These are phyloP conservation scores for Cicer chorassanicum DNA, from an alignment of 306 rosid genomes.

Conservation along the genomic window DNA sequence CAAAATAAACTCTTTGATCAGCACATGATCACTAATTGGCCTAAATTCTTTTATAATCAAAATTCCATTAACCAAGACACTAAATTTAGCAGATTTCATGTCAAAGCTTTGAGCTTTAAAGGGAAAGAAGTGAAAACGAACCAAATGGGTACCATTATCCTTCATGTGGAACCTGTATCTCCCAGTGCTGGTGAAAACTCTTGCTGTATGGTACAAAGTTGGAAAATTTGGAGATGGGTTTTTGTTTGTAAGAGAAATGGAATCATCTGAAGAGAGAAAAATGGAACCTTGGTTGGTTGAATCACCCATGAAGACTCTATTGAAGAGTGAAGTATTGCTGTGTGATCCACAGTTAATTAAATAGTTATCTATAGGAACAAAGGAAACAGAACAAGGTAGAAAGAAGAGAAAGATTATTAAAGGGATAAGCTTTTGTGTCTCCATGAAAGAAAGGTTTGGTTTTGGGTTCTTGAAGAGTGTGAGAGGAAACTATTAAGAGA, in stretches of 20 bases:
- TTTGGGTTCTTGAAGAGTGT: constrained; percentile 42
- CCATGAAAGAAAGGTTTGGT: constrained; percentile 58
- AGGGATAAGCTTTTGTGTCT: constrained; percentile 33
- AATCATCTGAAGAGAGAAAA: constrained; percentile 54
- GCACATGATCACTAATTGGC: constrained; percentile 42
- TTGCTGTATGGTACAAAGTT: constrained; percentile 67
- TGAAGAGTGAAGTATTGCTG: constrained; percentile 59
- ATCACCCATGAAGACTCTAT: constrained; percentile 64
- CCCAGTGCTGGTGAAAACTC: constrained; percentile 68
- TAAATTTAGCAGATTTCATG: constrained; percentile 68
- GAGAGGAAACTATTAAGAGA: constrained; percentile 1
- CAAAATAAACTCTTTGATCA: constrained; percentile 67
- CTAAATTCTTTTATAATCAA: constrained; percentile 47
- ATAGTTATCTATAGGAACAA: constrained; percentile 73
- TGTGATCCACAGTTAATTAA: constrained; percentile 84
- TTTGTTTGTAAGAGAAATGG: constrained; percentile 59
- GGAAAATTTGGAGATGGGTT: constrained; percentile 60
- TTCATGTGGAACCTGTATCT: constrained; percentile 68
- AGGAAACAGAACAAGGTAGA: constrained; percentile 54
- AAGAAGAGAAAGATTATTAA: constrained; percentile 42
- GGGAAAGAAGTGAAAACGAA: constrained; percentile 91
- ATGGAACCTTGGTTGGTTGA: constrained; percentile 52
- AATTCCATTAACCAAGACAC: constrained; percentile 56
- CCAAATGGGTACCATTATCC: constrained; percentile 72
- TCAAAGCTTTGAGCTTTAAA: constrained; percentile 61